Conservation (phyloP, 2,329 filamentous ascomycete genomes). For the Didymosphaeria variabile region DNA sequence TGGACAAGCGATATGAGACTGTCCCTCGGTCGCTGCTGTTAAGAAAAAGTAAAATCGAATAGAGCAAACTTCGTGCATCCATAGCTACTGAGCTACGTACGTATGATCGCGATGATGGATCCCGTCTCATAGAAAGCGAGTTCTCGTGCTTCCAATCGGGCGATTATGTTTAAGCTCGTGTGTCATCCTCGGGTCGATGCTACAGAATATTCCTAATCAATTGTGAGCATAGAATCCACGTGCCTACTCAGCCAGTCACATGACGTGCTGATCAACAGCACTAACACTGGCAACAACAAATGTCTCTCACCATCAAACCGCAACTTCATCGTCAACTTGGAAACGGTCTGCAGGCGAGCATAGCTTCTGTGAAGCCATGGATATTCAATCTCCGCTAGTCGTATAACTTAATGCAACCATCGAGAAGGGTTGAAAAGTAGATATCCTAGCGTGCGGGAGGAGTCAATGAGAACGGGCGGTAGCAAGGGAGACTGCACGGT, state of each 20-base stretch:
- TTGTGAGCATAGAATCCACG: background rate
- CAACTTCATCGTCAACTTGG: constrained; percentile 70
- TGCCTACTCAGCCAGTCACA: background rate
- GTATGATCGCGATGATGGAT: background rate
- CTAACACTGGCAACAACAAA: constrained; percentile 27
- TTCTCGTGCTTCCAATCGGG: background rate
- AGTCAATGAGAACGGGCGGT: constrained; percentile 28
- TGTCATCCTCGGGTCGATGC: background rate
- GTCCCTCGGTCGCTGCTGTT: background rate
- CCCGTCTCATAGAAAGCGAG: background rate
- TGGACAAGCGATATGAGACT: background rate
- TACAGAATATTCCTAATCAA: background rate
- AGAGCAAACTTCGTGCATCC: background rate
- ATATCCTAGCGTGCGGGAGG: constrained; percentile 75
- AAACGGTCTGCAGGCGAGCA: constrained; percentile 85
- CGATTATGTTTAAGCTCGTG: background rate
- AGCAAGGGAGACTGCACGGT: constrained; percentile 38
- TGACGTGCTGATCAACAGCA: background rate
- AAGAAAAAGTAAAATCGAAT: background rate
- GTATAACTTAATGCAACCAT: constrained; percentile 91
- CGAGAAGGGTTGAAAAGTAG: constrained; percentile 76
- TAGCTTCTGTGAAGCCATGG: constrained; percentile 59
- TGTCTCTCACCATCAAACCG: constrained; percentile 91
- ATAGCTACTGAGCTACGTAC: background rate
- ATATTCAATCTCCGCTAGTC: constrained; percentile 83